Evolutionary conservation across 768 basidiomycete species (phyloP).

Genomic region (Macrocybe gigantea): DNA sequence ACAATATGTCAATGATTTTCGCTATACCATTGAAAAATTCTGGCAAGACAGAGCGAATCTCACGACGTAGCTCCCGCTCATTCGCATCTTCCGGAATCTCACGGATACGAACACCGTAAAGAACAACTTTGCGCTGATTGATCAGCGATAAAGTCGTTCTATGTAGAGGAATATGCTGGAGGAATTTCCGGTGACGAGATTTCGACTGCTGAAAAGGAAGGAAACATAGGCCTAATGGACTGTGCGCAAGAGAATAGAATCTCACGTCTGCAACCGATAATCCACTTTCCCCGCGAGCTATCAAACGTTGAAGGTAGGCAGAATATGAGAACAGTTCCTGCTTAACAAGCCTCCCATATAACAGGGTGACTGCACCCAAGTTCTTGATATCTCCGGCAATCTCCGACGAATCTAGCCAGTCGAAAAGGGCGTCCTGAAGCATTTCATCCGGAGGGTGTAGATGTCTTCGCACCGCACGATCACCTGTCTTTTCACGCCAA

Average conservation of each 20-base stretch:
- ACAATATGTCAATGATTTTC: not conserved
- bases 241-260: not conserved
- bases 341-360: constrained; percentile 70
- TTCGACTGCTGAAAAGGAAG: constrained; percentile 25
- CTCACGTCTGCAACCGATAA: constrained; percentile 49
- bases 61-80: constrained; percentile 66
- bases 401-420: constrained; percentile 71
- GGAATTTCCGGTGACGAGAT: constrained; percentile 65
- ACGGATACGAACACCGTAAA: constrained; percentile 65
- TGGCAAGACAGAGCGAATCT: constrained; percentile 59
- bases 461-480: constrained; percentile 59
- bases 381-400: constrained; percentile 52
- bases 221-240: constrained; percentile 7
- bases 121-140: constrained; percentile 61
- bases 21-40: constrained; percentile 60
- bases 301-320: constrained; percentile 72
- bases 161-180: constrained; percentile 69
- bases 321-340: constrained; percentile 69
- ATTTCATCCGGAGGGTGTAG: constrained; percentile 53
- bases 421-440: constrained; percentile 73
- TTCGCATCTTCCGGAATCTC: constrained; percentile 66
- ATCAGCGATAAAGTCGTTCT: constrained; percentile 52
- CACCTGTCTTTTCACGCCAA: constrained; percentile 57
- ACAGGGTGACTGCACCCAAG: constrained; percentile 52
- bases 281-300: constrained; percentile 70